Evolutionary conservation across 805 yeast species (phyloP).

Genomic region (Wickerhamomyces ciferrii): DNA sequence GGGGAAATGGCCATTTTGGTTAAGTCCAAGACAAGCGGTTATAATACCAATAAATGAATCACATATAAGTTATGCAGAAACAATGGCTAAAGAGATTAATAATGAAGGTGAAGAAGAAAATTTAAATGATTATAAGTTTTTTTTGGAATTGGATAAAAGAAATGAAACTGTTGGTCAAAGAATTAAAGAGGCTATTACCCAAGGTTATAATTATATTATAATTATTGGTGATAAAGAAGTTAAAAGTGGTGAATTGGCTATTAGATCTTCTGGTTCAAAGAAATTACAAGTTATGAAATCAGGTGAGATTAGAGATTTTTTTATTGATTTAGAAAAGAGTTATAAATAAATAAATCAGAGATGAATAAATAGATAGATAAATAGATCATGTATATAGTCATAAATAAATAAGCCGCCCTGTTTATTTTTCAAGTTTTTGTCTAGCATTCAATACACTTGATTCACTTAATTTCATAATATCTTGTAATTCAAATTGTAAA

Average conservation of each 20-base stretch:
- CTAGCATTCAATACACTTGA: neutral
- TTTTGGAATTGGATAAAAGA: constrained; percentile 72
- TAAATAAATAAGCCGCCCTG: too few species aligned
- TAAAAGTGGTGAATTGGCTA: constrained; percentile 49
- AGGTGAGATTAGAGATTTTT: constrained; percentile 47
- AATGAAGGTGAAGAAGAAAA: constrained; percentile 35
- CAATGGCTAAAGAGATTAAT: constrained; percentile 38
- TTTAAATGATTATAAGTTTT: constrained; percentile 54
- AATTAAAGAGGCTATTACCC: constrained; percentile 73
- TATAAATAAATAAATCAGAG: constrained; percentile 27
- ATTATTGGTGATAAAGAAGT: constrained; percentile 86
- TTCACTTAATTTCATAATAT: constrained; percentile 18
- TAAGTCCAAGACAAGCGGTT: constrained; percentile 86
- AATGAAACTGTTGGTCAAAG: constrained; percentile 76
- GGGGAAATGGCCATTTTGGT: constrained; percentile 98
- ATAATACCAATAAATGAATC: constrained; percentile 72
- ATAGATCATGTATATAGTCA: neutral
- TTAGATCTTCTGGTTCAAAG: constrained; percentile 53
- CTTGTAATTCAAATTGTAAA: constrained; percentile 15
- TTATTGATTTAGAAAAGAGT: constrained; percentile 47
- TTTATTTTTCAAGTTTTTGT: neutral
- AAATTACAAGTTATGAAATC: constrained; percentile 36
- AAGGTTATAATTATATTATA: constrained; percentile 73
- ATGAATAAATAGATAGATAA: constrained; percentile 1
- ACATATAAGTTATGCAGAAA: constrained; percentile 51